Conservation (phyloP, 768 basidiomycete species). For the Lepiota brunneoincarnata region DNA sequence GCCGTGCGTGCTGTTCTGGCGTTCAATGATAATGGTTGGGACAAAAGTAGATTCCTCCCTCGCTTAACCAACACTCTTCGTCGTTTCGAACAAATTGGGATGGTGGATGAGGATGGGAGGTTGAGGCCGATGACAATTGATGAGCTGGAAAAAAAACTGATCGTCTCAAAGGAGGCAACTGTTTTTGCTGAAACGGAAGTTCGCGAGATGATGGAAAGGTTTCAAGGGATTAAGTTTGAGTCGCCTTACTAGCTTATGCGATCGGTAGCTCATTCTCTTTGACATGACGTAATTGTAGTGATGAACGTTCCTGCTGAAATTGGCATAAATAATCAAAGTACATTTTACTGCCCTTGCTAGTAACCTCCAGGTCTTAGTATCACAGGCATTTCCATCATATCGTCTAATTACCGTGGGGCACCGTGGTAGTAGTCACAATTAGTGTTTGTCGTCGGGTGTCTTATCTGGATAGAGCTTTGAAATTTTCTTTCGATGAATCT, state of each 20-base stretch:
- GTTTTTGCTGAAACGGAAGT: conserved; percentile 74
- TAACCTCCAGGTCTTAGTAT: no score
- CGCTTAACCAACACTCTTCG: conserved; percentile 64
- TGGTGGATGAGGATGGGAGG: conserved; percentile 46
- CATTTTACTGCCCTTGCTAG: no score
- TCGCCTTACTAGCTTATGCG: not conserved
- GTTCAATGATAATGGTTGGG: conserved; percentile 87
- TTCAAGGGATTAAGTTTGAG: conserved; percentile 43
- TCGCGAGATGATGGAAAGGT: conserved; percentile 69
- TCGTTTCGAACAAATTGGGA: conserved; percentile 66
- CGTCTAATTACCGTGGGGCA: no score
- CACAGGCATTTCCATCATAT: no score
- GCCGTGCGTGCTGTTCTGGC: conserved; percentile 79
- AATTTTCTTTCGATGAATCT: conserved; percentile 1
- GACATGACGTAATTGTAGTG: not conserved
- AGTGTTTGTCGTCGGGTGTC: conserved; percentile 8
- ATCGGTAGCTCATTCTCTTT: not conserved
- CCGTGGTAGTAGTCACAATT: not conserved
- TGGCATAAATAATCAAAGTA: no score
- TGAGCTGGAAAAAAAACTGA: conserved; percentile 74
- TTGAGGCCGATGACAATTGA: conserved; percentile 57
- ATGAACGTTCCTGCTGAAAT: no score
- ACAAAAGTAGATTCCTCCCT: conserved; percentile 64
- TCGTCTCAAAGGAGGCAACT: conserved; percentile 67
- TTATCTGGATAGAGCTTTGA: conserved; percentile 33